phyloP scores from a whole-genome alignment of 192 early-diverging fungal genomes.

The Backusella circina region DNA sequence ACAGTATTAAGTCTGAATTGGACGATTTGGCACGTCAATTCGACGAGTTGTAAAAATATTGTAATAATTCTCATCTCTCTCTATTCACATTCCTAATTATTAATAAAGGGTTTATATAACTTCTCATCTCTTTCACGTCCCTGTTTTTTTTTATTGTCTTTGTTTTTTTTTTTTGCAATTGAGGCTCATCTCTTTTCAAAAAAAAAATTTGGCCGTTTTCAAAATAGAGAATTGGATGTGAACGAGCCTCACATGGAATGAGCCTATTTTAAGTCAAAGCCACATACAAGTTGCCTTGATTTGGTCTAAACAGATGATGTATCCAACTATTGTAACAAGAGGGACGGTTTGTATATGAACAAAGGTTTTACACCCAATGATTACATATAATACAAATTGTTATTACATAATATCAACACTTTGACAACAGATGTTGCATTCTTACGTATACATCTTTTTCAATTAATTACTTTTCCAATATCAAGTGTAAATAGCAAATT shows the following conservation, averaged over 20 bases:
- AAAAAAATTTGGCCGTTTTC: not conserved
- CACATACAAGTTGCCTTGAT: not conserved
- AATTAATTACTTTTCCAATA: not conserved
- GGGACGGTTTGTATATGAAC: not conserved
- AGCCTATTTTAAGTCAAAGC: slow-evolving; percentile 1
- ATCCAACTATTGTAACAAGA: not conserved
- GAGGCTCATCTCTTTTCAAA: not conserved
- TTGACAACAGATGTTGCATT: not conserved
- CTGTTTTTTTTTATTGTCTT: not conserved
- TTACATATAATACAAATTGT: not conserved
- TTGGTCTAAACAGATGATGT: not conserved
- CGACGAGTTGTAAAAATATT: slow-evolving; percentile 66
- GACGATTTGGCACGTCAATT: slow-evolving; percentile 74
- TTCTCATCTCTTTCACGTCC: not conserved
- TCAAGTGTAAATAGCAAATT: not conserved
- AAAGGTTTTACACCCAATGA: not conserved
- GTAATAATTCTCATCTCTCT: not conserved
- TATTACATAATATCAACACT: not conserved
- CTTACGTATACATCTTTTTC: not conserved
- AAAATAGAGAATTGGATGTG: not conserved
- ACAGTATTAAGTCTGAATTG: slow-evolving; percentile 69
- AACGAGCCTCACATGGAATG: not conserved
- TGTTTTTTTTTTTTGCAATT: not conserved
- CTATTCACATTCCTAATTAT: not conserved
- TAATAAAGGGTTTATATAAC: not conserved